Percentiles rank a stretch among this genome's conserved stretches.
These are phyloP conservation scores for Plasmopara halstedii DNA, from an alignment of 352 stramenopile genomes.

Conservation along the genomic window DNA sequence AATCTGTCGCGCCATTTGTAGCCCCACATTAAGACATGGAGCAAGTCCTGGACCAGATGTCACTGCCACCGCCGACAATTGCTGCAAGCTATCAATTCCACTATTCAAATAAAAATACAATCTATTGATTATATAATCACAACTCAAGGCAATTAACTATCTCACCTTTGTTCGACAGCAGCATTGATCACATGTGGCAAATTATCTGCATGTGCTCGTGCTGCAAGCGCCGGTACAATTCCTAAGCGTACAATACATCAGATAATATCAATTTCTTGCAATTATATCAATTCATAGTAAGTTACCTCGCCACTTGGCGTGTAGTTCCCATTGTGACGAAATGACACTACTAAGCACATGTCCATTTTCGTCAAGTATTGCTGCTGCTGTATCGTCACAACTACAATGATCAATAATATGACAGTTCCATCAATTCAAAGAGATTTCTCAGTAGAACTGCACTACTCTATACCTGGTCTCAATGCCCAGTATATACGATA, in stretches of 20 bases:
- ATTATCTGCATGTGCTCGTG: slow-evolving; percentile 90
- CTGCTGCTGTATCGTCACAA: slow-evolving; percentile 92
- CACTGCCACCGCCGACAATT: slow-evolving; percentile 94
- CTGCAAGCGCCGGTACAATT: slow-evolving; percentile 94
- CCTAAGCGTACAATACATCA: slow-evolving; percentile 35
- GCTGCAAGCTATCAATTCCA: slow-evolving; percentile 47
- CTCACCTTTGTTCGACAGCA: slow-evolving; percentile 83
- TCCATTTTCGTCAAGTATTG: slow-evolving; percentile 86
- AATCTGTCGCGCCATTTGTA: slow-evolving; percentile 72
- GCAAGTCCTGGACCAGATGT: slow-evolving; percentile 95
- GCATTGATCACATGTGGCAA: slow-evolving; percentile 91
- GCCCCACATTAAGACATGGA: slow-evolving; percentile 95
- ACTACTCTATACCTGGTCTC: slow-evolving; percentile 68
- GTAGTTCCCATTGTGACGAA: slow-evolving; percentile 90
- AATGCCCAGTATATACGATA: slow-evolving; percentile 89
- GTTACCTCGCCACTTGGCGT: slow-evolving; percentile 75
- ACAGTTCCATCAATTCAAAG: background rate
- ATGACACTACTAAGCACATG: slow-evolving; percentile 90
- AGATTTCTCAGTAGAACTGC: background rate
- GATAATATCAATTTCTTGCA: background rate
- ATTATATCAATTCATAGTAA: background rate
- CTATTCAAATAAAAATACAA: slow-evolving; percentile 20
- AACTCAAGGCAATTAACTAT: background rate
- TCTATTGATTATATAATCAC: too few species aligned
- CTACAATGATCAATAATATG: slow-evolving; percentile 21